Percentiles rank a stretch among this genome's conserved stretches.
Conservation (phyloP, 768 basidiomycete genomes). For the Tremella mesenterica region DNA sequence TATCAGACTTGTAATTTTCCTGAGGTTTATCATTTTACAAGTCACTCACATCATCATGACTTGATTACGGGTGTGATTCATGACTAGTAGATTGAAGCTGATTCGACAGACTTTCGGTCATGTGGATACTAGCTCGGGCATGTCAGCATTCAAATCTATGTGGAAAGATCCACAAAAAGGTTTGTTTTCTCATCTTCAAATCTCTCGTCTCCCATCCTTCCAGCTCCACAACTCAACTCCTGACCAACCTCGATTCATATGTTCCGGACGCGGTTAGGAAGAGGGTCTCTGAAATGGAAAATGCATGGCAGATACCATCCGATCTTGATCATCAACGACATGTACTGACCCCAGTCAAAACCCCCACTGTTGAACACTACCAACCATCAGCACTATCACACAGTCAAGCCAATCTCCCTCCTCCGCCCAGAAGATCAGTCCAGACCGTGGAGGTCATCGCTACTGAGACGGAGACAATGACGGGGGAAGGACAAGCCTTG, state of each 20-base stretch:
- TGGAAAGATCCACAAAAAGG: conserved; percentile 31
- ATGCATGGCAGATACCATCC: background rate
- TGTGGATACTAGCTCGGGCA: conserved; percentile 23
- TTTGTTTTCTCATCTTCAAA: conserved; percentile 2
- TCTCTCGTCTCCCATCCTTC: background rate
- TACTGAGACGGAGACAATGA: background rate
- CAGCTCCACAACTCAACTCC: too few species aligned
- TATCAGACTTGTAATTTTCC: too few species aligned
- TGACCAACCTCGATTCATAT: too few species aligned
- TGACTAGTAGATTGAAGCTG: too few species aligned
- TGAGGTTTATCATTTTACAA: too few species aligned
- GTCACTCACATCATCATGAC: too few species aligned
- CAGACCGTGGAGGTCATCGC: background rate
- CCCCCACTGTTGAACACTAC: conserved; percentile 11
- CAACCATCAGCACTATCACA: conserved; percentile 10
- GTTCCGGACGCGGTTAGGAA: too few species aligned
- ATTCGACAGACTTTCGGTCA: conserved; percentile 19
- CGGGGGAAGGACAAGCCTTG: conserved; percentile 22
- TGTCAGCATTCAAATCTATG: conserved; percentile 29
- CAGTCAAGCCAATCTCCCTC: conserved; percentile 2
- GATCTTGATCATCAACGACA: background rate
- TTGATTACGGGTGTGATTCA: too few species aligned
- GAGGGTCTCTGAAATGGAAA: too few species aligned
- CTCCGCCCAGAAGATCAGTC: conserved; percentile 18
- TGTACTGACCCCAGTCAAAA: background rate